Evolutionary conservation across 2,329 filamentous ascomycete genomes (phyloP).

Genomic region (Chaetomiaceae sp.): DNA sequence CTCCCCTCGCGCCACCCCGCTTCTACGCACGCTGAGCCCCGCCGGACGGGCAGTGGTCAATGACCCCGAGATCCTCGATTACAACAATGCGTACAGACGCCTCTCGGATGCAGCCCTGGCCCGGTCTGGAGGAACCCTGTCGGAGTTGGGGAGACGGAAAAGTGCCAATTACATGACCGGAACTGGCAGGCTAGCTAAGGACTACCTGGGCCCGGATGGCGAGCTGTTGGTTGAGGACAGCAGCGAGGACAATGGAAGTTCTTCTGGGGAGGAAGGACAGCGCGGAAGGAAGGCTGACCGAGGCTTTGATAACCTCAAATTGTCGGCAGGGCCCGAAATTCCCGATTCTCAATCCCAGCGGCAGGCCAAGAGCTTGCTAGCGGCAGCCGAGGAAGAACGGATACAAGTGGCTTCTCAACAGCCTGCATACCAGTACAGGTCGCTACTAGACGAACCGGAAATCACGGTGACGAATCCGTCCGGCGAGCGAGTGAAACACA

Average conservation of each 20-base stretch:
- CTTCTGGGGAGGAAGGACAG: slow-evolving; percentile 64
- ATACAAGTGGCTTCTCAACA: slow-evolving; percentile 48
- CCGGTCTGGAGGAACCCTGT: slow-evolving; percentile 58
- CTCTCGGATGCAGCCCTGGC: slow-evolving; percentile 68
- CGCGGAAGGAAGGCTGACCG: slow-evolving; percentile 56
- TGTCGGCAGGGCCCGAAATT: slow-evolving; percentile 33
- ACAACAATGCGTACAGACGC: slow-evolving; percentile 64
- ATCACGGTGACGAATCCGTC: slow-evolving; percentile 61
- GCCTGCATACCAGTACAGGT: slow-evolving; percentile 53
- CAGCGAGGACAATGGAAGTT: slow-evolving; percentile 57
- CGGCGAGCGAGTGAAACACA: slow-evolving; percentile 55
- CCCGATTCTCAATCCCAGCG: slow-evolving; percentile 32
- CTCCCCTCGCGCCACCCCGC: slow-evolving; percentile 37
- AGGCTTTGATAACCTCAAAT: slow-evolving; percentile 40
- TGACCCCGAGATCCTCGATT: slow-evolving; percentile 60
- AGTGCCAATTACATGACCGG: slow-evolving; percentile 40
- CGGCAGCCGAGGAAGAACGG: slow-evolving; percentile 76
- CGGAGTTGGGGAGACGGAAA: slow-evolving; percentile 57
- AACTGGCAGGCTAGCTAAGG: slow-evolving; percentile 60
- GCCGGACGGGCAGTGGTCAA: slow-evolving; percentile 45
- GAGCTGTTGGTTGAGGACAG: slow-evolving; percentile 61
- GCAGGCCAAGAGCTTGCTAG: slow-evolving; percentile 59
- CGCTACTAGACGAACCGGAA: slow-evolving; percentile 61
- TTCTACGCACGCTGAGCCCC: slow-evolving; percentile 38
- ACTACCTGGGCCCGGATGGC: slow-evolving; percentile 61